Percentiles rank a stretch among this genome's conserved stretches.
These are phyloP conservation scores for Saccharomyces kudriavzevii DNA, from an alignment of 805 yeast species.

Conservation along the genomic window DNA sequence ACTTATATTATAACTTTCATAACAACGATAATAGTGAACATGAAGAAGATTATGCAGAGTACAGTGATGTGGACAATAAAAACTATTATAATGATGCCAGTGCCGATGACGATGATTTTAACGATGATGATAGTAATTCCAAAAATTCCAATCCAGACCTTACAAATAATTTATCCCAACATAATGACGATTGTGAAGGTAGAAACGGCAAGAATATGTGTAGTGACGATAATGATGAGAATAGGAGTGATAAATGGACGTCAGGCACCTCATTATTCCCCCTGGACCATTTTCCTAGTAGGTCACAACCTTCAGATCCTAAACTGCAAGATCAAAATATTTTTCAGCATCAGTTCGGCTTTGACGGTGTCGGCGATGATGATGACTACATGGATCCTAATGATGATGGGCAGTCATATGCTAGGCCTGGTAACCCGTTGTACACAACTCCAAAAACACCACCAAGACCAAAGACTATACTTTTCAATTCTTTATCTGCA, in stretches of 20 bases:
- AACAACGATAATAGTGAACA: conserved; percentile 18
- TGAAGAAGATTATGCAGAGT: conserved; percentile 21
- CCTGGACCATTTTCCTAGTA: conserved; percentile 1
- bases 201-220: background rate
- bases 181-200: conserved; percentile 23
- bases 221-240: conserved; percentile 10
- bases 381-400: conserved; percentile 75
- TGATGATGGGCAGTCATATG: conserved; percentile 72
- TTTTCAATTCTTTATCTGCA: conserved; percentile 1
- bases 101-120: conserved; percentile 24
- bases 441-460: conserved; percentile 36
- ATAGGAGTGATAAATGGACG: conserved; percentile 12
- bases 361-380: conserved; percentile 37
- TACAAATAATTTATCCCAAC: conserved; percentile 30
- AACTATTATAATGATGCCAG: conserved; percentile 18
- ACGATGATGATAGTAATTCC: conserved; percentile 23
- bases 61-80: conserved; percentile 19
- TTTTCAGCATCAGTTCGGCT: conserved; percentile 40
- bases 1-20: background rate
- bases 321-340: conserved; percentile 18
- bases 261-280: background rate
- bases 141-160: conserved; percentile 22
- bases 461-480: conserved; percentile 24
- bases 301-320: conserved; percentile 11
- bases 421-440: conserved; percentile 51